These are phyloP conservation scores for Stagonosporopsis tanaceti DNA, from an alignment of 2,329 filamentous ascomycete genomes.

Conservation along the genomic window DNA sequence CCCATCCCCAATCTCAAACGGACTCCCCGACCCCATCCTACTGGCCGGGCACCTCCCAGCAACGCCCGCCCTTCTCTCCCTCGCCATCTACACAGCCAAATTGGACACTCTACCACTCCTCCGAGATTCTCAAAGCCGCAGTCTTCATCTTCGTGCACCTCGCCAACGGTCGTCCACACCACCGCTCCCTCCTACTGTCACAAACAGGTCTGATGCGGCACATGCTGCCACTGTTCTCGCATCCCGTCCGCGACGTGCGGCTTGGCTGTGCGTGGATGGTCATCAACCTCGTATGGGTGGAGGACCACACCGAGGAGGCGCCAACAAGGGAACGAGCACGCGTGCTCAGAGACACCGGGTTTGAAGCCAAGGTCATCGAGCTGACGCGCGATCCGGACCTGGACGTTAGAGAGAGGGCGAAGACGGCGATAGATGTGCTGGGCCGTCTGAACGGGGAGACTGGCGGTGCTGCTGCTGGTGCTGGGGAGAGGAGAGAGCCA, in stretches of 20 bases:
- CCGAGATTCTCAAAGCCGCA: constrained; percentile 77
- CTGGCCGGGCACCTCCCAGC: constrained; percentile 69
- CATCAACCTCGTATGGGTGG: constrained; percentile 84
- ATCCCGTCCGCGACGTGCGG: constrained; percentile 76
- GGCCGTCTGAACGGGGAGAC: constrained; percentile 32
- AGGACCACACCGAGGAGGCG: constrained; percentile 72
- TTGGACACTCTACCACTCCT: constrained; percentile 42
- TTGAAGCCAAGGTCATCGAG: constrained; percentile 69
- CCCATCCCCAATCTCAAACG: constrained; percentile 13
- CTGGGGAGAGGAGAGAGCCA: constrained; percentile 3
- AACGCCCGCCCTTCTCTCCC: constrained; percentile 39
- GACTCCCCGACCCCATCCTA: constrained; percentile 32
- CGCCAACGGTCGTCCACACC: constrained; percentile 79
- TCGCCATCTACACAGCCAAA: constrained; percentile 53
- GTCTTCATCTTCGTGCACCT: constrained; percentile 88
- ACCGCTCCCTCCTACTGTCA: constrained; percentile 71
- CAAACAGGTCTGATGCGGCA: constrained; percentile 79
- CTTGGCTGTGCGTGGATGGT: constrained; percentile 82
- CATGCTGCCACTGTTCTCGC: constrained; percentile 75
- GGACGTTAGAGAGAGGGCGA: constrained; percentile 84
- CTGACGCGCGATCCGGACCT: constrained; percentile 74
- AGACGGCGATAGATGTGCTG: constrained; percentile 74
- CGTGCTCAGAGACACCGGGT: constrained; percentile 75
- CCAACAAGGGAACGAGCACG: constrained; percentile 71
- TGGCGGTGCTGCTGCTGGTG: not conserved